Evolutionary conservation across 2,329 filamentous ascomycete genomes (phyloP), one percentile per base, ranked within the genome.

Genomic region (Penicillium sp.): DNA sequence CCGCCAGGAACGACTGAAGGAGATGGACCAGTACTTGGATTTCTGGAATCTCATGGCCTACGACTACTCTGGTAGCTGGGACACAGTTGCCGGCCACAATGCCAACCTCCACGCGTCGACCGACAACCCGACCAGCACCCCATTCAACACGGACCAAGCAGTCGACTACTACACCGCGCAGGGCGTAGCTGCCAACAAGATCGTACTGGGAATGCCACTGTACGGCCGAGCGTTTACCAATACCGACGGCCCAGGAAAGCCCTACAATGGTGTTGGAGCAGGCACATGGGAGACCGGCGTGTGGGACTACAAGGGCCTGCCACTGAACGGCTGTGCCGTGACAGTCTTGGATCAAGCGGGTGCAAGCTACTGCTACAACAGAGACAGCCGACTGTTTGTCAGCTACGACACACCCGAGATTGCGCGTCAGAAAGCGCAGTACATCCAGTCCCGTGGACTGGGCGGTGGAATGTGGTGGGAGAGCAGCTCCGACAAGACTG

Each of bases 391-490:
- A 54, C 84, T 83, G 58, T 80, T 96, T 76, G 82, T 96, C 41
- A 89, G 83, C 54, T 96, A 93, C 65, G 89, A 92, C 71, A 93
- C 86, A 1, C 82, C 86, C 0, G 76, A 80, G 3, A 85, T 92
- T 73, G 88, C 86, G 4, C 79, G 80, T 63, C 72, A 77, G 63
- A 97, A 97, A 80, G 86, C 87, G 1, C 77, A 84, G 12, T 96
- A 86, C 72, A 84, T 97, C 69, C 83, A 81, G 69, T 73, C 83
- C 21, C 78, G 82, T 45, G 80, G 84, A 0, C 82, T 97, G 0
- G 93, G 92, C 2, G 93, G 93, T 19, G 91, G 84, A n/a, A 97
- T 97, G 93, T 97, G 91, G 91, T 95, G 90, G 90, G 93, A 97
- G 78, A 90, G 86, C 67, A 93, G 89, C 68, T 87, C 85, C 1